phyloP scores from a whole-genome alignment of 2,329 filamentous ascomycete species.

The Chaetoscypha palmicola region DNA sequence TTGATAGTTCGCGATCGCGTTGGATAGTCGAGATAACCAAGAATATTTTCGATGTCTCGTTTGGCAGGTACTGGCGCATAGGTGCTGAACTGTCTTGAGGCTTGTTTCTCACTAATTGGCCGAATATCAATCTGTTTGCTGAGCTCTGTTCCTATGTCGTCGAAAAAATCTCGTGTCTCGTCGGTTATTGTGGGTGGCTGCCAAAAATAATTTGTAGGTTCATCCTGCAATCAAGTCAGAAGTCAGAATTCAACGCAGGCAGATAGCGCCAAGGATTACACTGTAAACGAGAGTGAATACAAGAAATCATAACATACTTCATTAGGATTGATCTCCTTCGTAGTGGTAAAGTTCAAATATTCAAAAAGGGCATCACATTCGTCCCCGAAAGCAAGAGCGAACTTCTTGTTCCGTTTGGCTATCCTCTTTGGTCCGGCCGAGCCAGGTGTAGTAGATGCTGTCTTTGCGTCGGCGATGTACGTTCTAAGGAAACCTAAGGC shows the following conservation, averaged over 20 bases:
- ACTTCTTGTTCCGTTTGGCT: constrained; percentile 54
- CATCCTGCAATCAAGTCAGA: constrained; percentile 28
- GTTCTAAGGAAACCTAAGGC: constrained; percentile 49
- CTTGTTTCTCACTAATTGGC: constrained; percentile 11
- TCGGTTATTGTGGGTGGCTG: constrained; percentile 23
- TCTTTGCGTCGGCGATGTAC: constrained; percentile 50
- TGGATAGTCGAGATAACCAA: constrained; percentile 27
- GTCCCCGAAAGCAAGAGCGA: constrained; percentile 53
- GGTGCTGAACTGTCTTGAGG: not conserved
- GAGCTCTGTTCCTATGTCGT: constrained; percentile 54
- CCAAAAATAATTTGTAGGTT: constrained; percentile 30
- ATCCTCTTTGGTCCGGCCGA: constrained; percentile 45
- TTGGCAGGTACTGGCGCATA: constrained; percentile 16
- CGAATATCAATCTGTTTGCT: constrained; percentile 19
- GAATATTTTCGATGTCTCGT: constrained; percentile 23
- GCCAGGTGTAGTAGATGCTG: constrained; percentile 38
- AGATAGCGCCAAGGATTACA: constrained; percentile 4
- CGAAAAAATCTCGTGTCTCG: constrained; percentile 37
- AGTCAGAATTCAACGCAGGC: not conserved
- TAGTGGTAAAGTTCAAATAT: constrained; percentile 47
- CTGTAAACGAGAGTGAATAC: not conserved
- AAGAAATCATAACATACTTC: constrained; percentile 29
- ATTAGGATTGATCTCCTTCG: constrained; percentile 31
- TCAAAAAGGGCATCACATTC: constrained; percentile 53
- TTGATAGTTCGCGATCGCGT: constrained; percentile 24